Conservation (phyloP, 176 grass and related monocot species). For the Phyllostachys edulis region DNA sequence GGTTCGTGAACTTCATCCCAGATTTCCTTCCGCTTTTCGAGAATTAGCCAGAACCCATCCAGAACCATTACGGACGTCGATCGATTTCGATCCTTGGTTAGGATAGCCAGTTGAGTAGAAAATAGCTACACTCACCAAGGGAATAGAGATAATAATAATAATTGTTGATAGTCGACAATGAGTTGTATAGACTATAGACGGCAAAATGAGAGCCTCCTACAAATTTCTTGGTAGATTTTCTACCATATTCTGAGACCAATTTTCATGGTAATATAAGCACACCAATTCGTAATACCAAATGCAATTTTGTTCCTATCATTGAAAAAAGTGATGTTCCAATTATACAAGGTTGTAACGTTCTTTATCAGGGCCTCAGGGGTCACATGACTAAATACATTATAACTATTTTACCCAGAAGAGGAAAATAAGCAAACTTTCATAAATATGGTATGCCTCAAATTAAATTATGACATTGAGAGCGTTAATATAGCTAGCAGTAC, state of each 20-base stretch:
- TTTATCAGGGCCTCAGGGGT: background rate
- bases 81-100: no score
- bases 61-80: no score
- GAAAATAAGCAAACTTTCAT: background rate
- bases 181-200: background rate
- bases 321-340: background rate
- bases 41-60: no score
- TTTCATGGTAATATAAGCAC: background rate
- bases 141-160: background rate
- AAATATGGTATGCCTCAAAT: background rate
- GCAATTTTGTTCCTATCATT: background rate
- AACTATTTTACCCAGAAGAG: background rate
- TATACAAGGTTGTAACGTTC: constrained; percentile 8
- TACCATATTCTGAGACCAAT: background rate
- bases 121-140: constrained; percentile 23
- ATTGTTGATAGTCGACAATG: constrained; percentile 3
- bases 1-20: no score
- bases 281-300: background rate
- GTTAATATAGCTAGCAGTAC: background rate
- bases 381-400: background rate
- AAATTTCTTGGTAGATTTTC: background rate
- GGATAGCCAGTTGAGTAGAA: constrained; percentile 20
- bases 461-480: background rate
- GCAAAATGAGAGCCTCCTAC: constrained; percentile 2
- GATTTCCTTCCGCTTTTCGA: no score